Base-by-base conservation (phyloP, 495 filamentous ascomycete genomes). In the Aspergillus olivimuriae region DNA sequence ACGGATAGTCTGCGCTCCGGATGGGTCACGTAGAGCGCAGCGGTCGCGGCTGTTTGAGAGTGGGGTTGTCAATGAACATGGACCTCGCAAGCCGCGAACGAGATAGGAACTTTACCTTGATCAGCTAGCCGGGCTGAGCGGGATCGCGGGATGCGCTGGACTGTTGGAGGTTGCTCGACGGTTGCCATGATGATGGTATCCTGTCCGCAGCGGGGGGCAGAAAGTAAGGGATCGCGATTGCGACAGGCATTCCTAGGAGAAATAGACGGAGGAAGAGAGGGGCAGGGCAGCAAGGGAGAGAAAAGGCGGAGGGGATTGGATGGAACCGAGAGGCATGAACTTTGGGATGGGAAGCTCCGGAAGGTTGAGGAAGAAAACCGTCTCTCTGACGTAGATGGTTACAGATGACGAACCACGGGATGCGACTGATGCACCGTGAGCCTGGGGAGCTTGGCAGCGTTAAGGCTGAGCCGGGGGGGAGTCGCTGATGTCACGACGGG, bases 11-110 rank as follows among this genome's bases (percentile, higher is more conserved):
- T 64, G 41, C 66, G 62, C 60, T 67, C 60, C 12, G 64, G 62
- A 43, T 68, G 63, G 2, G 69, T 73, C 22, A 68, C 74, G 56
- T 73, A 75, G 1, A 76, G 58, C 10, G 74, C 74, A 54, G 74
- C 74, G 10, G 72, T 74, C 11, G 74, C 71, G 55, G 74, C 74
- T 77, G 33, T 26, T 14, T 20, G 2, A 17, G 26, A 14, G 3
- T 39, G n/a, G n/a, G n/a, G 19, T 17, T 30, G 15, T 42, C 21
- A 34, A 21, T 10, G 5, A 20, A 31, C 17, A 34, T 12, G 32
- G n/a, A n/a, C n/a, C 17, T 5, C 14, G 16, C 17, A 7, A 31
- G 21, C 2, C 8, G 34, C 17, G n/a, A 21, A n/a, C 28, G 34
- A 32, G 37, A 17, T 34, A 4, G 11, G 22, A 44, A 26, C 32